Evolutionary conservation across 2,329 filamentous ascomycete genomes (phyloP).

Genomic region (Coniella vitis): DNA sequence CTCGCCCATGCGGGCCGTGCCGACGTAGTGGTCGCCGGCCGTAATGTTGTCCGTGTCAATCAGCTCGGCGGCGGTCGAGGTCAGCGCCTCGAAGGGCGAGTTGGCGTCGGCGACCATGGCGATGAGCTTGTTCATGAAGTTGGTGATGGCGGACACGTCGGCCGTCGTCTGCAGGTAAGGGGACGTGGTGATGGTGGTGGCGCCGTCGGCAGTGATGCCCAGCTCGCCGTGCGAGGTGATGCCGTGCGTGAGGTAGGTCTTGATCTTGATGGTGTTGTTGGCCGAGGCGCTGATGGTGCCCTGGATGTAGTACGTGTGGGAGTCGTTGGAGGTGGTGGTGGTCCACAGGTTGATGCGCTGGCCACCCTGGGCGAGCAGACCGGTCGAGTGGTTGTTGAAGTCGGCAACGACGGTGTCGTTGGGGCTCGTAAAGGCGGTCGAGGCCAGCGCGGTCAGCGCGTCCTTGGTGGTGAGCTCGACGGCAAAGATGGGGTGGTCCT

Average conservation of each 20-base stretch:
- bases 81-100: conserved; percentile 20
- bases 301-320: conserved; percentile 32
- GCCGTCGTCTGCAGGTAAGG: conserved; percentile 29
- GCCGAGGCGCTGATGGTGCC: conserved; percentile 39
- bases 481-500: conserved; percentile 21
- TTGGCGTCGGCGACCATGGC: conserved; percentile 21
- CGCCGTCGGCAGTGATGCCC: conserved; percentile 31
- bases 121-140: conserved; percentile 23
- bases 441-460: conserved; percentile 4
- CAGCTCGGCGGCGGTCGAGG: conserved; percentile 14
- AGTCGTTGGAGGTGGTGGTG: conserved; percentile 33
- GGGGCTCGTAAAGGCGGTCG: conserved; percentile 23
- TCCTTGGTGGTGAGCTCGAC: conserved; percentile 25
- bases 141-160: conserved; percentile 23
- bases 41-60: conserved; percentile 14
- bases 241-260: conserved; percentile 45
- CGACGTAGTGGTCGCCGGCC: conserved; percentile 26
- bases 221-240: conserved; percentile 40
- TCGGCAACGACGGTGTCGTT: conserved; percentile 25
- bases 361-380: conserved; percentile 37
- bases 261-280: conserved; percentile 35
- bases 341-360: conserved; percentile 43
- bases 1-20: conserved; percentile 25
- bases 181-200: conserved; percentile 34
- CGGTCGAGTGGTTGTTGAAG: conserved; percentile 27